phyloP scores from a whole-genome alignment of 2,329 filamentous ascomycete genomes.

The Pseudopithomyces maydicus region DNA sequence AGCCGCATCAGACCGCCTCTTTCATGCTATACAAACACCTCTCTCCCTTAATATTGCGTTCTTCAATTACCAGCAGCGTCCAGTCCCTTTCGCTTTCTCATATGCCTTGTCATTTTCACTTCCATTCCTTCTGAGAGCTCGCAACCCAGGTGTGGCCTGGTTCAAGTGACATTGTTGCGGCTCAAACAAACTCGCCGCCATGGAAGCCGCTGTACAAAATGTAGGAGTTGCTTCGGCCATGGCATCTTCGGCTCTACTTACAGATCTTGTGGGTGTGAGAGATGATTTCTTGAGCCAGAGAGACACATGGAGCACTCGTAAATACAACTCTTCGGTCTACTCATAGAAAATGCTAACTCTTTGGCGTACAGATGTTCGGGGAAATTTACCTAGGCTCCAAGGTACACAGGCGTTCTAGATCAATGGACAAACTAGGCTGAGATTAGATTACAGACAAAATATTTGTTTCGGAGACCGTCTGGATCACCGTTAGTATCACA shows the following conservation, averaged over 20 bases:
- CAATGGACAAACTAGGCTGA: background rate
- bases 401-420: background rate
- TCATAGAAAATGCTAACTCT: background rate
- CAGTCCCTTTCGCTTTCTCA: background rate
- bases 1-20: too few relatives aligned
- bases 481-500: background rate
- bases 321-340: background rate
- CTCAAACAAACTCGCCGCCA: background rate
- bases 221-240: background rate
- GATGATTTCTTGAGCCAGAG: background rate
- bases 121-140: background rate
- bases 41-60: too few relatives aligned
- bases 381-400: background rate
- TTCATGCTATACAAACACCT: background rate
- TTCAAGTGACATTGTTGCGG: background rate
- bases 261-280: background rate
- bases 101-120: background rate
- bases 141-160: background rate
- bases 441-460: too few relatives aligned
- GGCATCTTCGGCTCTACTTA: background rate
- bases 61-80: too few relatives aligned
- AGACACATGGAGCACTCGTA: background rate
- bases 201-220: background rate
- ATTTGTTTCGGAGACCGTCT: background rate
- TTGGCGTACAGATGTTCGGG: background rate